These are phyloP conservation scores for Astrephomene gubernaculifera DNA, from an alignment of 139 green algal genomes.

Conservation along the genomic window DNA sequence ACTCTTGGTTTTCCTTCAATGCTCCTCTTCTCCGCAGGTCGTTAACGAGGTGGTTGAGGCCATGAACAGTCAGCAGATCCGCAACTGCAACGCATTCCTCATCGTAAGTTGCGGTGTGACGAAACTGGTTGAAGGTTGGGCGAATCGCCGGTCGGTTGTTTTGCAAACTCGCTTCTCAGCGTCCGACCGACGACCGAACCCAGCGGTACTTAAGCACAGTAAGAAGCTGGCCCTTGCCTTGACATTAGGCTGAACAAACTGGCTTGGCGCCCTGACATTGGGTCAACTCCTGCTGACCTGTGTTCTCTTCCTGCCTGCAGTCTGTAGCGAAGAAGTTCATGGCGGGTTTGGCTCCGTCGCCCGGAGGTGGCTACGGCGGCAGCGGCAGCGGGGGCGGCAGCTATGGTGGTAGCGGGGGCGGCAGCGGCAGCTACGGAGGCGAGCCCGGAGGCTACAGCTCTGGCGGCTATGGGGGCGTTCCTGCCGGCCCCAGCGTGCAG, in stretches of 20 bases:
- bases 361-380: background rate
- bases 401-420: background rate
- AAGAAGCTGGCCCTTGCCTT: no score
- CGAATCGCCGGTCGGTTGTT: no score
- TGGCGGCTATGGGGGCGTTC: background rate
- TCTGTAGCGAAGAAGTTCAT: conserved; percentile 40
- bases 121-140: no score
- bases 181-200: no score
- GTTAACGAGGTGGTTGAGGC: conserved; percentile 53
- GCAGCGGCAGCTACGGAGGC: background rate
- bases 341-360: background rate
- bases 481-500: background rate
- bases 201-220: no score
- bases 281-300: no score
- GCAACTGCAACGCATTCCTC: conserved; percentile 65
- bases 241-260: no score
- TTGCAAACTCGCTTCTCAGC: no score
- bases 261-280: no score
- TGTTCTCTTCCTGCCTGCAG: background rate
- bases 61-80: conserved; percentile 45
- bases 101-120: conserved; percentile 64
- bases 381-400: background rate
- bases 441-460: background rate
- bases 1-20: no score
- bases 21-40: background rate